Evolutionary conservation across 1,284 basidiomycete genomes (phyloP).

Genomic region (Cutaneotrichosporon spelunceum): DNA sequence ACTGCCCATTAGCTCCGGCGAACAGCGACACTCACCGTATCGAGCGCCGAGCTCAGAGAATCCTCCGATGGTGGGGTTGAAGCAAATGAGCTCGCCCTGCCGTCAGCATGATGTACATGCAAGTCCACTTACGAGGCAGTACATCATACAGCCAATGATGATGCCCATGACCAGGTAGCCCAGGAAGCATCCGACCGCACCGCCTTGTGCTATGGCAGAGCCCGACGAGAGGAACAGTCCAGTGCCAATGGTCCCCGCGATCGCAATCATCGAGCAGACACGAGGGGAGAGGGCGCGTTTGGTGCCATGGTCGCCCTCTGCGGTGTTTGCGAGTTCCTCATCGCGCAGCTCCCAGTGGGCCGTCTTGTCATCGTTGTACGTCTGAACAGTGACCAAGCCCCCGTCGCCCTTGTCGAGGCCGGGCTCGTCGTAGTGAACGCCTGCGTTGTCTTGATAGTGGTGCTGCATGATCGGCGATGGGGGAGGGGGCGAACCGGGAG

Average conservation of each 20-base stretch:
- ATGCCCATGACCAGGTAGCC: conserved; percentile 29
- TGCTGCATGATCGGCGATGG: background rate
- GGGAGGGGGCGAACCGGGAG: background rate
- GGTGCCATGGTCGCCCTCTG: conserved; percentile 19
- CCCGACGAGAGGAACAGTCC: conserved; percentile 50
- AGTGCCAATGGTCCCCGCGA: conserved; percentile 54
- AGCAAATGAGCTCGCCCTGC: conserved; percentile 12
- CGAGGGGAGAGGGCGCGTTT: conserved; percentile 21
- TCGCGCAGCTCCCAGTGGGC: conserved; percentile 1
- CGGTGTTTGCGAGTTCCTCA: conserved; percentile 8
- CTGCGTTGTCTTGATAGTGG: background rate
- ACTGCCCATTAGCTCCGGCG: conserved; percentile 47
- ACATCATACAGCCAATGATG: conserved; percentile 22
- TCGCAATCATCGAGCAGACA: conserved; percentile 11
- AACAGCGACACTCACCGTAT: conserved; percentile 8
- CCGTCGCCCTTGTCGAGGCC: background rate
- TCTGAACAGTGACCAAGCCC: too few relatives aligned
- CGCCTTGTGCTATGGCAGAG: conserved; percentile 32
- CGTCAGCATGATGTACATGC: background rate
- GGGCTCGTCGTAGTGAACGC: background rate
- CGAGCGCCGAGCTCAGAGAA: conserved; percentile 25
- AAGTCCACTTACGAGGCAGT: conserved; percentile 15
- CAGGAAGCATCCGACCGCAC: conserved; percentile 51
- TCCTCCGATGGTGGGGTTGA: conserved; percentile 24
- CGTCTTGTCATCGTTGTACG: background rate